Evolutionary conservation across 2,329 filamentous ascomycete genomes (phyloP).

Genomic region (Colletotrichum sp.): DNA sequence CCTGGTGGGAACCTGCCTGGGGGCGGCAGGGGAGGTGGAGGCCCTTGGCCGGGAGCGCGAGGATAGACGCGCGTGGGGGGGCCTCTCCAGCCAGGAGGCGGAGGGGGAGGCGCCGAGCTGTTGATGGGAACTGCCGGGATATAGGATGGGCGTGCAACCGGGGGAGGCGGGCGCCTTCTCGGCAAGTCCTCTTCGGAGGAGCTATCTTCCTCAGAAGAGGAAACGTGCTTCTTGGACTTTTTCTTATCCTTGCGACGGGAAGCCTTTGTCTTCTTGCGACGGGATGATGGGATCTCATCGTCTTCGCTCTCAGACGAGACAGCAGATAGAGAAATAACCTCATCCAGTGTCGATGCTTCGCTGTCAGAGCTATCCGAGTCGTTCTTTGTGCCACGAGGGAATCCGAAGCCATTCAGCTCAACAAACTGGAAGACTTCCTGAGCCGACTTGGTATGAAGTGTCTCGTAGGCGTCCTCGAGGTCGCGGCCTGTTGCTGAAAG

Average conservation of each 20-base stretch:
- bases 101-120: not conserved
- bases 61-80: constrained; percentile 10
- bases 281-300: not conserved
- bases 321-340: constrained; percentile 2
- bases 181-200: constrained; percentile 21
- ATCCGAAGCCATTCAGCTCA: constrained; percentile 36
- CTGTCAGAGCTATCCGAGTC: constrained; percentile 10
- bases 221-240: not conserved
- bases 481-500: constrained; percentile 36
- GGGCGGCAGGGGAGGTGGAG: not conserved
- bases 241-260: constrained; percentile 1
- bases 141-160: constrained; percentile 20
- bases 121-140: constrained; percentile 23
- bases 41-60: constrained; percentile 4
- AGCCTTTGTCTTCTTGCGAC: constrained; percentile 2
- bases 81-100: constrained; percentile 12
- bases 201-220: not conserved
- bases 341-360: constrained; percentile 10
- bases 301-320: constrained; percentile 8
- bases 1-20: not conserved
- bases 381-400: constrained; percentile 18
- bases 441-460: constrained; percentile 43
- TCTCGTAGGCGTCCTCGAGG: constrained; percentile 36
- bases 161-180: constrained; percentile 24
- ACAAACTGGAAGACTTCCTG: constrained; percentile 35